phyloP scores from a whole-genome alignment of 768 basidiomycete species.

The Psilocybe azurescens region DNA sequence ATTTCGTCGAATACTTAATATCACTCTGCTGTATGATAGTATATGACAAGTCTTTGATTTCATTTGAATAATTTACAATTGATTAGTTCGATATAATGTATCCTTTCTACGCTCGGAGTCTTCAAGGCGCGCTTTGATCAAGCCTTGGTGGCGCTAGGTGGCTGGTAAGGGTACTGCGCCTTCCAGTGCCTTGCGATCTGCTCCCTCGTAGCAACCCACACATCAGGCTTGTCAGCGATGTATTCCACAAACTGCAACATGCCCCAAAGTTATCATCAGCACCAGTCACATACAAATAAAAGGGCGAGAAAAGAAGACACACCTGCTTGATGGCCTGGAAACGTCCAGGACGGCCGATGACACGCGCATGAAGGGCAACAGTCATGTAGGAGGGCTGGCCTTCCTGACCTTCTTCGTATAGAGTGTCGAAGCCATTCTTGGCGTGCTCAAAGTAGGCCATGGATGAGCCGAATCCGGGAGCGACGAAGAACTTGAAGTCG shows the following conservation, averaged over 20 bases:
- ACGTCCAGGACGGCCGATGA: slow-evolving; percentile 20
- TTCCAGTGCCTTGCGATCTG: slow-evolving; percentile 25
- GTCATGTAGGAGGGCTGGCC: slow-evolving; percentile 21
- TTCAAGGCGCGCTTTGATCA: not conserved
- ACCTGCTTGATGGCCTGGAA: slow-evolving; percentile 24
- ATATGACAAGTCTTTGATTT: too few relatives aligned
- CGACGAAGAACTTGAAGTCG: slow-evolving; percentile 25
- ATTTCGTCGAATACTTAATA: too few relatives aligned
- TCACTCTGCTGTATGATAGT: too few relatives aligned
- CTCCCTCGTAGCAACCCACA: slow-evolving; percentile 23
- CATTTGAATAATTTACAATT: not conserved
- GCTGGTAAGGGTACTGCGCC: slow-evolving; percentile 18
- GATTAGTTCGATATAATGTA: not conserved
- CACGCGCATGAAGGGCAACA: slow-evolving; percentile 21
- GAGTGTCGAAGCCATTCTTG: slow-evolving; percentile 22
- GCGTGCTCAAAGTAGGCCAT: slow-evolving; percentile 24
- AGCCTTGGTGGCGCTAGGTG: not conserved
- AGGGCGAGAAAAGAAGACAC: not conserved
- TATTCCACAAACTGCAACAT: slow-evolving; percentile 19
- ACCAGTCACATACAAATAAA: not conserved
- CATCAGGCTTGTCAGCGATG: slow-evolving; percentile 16
- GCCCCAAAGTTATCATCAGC: not conserved
- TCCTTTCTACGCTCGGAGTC: not conserved
- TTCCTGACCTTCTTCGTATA: slow-evolving; percentile 21
- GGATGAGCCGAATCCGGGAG: slow-evolving; percentile 22